Evolutionary conservation across 108 stramenopile genomes (phyloP).

Genomic region (Fistulifera pelliculosa): DNA sequence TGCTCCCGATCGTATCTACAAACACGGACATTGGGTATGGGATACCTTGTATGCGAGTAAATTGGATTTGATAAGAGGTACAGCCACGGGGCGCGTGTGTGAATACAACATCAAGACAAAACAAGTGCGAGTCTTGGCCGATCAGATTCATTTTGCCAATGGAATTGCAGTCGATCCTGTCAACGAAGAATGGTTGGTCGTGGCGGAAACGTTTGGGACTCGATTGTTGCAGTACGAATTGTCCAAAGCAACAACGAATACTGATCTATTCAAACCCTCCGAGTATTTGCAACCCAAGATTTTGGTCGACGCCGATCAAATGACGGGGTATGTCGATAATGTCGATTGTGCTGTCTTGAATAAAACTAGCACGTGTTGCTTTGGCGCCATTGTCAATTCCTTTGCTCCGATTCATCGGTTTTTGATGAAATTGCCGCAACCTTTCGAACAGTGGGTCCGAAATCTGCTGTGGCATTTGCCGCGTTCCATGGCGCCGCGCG

Average conservation of each 20-base stretch:
- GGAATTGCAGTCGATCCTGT: conserved; percentile 45
- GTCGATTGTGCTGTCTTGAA: conserved; percentile 39
- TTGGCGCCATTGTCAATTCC: conserved; percentile 13
- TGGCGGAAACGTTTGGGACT: conserved; percentile 39
- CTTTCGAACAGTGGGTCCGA: conserved; percentile 20
- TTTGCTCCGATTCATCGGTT: conserved; percentile 10
- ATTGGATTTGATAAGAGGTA: conserved; percentile 39
- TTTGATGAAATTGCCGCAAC: conserved; percentile 22
- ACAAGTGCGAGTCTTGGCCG: conserved; percentile 38
- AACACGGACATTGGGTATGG: conserved; percentile 16
- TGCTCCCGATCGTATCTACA: conserved; percentile 17
- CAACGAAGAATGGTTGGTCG: conserved; percentile 39
- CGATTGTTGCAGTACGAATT: conserved; percentile 47
- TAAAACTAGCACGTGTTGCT: conserved; percentile 23
- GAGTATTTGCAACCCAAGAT: not conserved
- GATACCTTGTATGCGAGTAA: conserved; percentile 61
- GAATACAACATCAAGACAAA: conserved; percentile 55
- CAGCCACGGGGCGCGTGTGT: conserved; percentile 41
- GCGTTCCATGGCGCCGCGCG: conserved; percentile 17
- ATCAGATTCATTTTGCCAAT: conserved; percentile 49
- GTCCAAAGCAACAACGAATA: conserved; percentile 27
- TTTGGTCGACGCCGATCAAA: conserved; percentile 9
- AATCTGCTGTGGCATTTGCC: conserved; percentile 45
- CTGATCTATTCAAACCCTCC: not conserved
- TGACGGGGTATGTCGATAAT: conserved; percentile 43